Evolutionary conservation across 2,329 filamentous ascomycete genomes (phyloP).

Genomic region (Fusarium sacchari): DNA sequence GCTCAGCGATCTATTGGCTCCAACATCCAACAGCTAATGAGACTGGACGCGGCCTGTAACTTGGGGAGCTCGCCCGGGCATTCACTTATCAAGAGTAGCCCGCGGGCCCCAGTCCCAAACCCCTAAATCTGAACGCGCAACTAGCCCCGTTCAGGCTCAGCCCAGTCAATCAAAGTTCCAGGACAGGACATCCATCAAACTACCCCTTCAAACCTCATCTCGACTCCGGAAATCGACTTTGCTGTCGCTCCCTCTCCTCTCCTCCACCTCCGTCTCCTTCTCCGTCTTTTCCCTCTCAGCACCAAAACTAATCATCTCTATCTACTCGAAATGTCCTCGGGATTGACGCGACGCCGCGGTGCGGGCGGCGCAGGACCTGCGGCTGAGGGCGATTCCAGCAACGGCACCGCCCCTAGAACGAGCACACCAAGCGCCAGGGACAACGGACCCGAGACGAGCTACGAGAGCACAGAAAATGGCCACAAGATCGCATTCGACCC

Average conservation of each 20-base stretch:
- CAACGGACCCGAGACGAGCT: conserved; percentile 78
- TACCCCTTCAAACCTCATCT: conserved; percentile 43
- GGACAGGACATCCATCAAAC: conserved; percentile 33
- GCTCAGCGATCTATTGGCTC: conserved; percentile 21
- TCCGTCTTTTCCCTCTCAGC: conserved; percentile 16
- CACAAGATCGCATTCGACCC: conserved; percentile 99
- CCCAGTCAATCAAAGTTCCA: conserved; percentile 39
- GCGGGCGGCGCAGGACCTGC: conserved; percentile 70
- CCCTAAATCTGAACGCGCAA: conserved; percentile 45
- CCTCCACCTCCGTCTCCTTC: conserved; percentile 13
- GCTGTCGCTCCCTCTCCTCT: conserved; percentile 16
- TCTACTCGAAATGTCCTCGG: conserved; percentile 52
- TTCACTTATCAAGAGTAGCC: background rate
- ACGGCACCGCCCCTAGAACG: conserved; percentile 63
- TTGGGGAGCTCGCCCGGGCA: background rate
- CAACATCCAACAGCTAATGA: conserved; percentile 24
- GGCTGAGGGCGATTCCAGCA: conserved; percentile 67
- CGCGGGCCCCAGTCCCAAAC: conserved; percentile 35
- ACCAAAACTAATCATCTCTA: conserved; percentile 8
- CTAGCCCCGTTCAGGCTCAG: conserved; percentile 44
- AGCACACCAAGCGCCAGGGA: conserved; percentile 65
- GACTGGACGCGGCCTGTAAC: conserved; percentile 1
- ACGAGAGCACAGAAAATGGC: conserved; percentile 91
- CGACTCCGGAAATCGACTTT: conserved; percentile 31
- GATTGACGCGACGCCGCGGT: conserved; percentile 74